Base-by-base conservation (phyloP, 2,329 filamentous ascomycete genomes). In the Talaromyces sp. region DNA sequence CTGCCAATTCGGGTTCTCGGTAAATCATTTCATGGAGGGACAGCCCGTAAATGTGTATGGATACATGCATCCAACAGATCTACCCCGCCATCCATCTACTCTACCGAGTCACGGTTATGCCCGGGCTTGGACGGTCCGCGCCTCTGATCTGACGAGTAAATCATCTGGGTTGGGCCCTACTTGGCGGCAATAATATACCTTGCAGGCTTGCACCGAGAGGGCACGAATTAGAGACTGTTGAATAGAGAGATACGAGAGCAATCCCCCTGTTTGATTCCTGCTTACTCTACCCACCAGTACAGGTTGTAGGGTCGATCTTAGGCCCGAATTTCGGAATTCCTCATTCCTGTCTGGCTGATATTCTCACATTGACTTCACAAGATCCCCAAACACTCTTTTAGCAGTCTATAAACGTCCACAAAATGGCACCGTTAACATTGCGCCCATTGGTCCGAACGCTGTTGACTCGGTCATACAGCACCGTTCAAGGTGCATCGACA, bases 391-490 rank as follows among this genome's bases (percentile, higher is more conserved):
- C 9, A n/a, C 2, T 14, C 6, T 31, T 9, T 35, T 8, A 5
- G 35, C 33, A n/a, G 16, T 21, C n/a, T n/a, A 54, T 35, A 2
- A 21, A 54, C 1, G 61, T 35, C 42, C 60, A 44, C 52, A 57
- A 21, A 25, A 63, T 63, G 62, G 42, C 62, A 14, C 31, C 25
- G 14, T 12, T 35, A 35, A 21, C 75, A 9, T 60, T 70, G 18
- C 71, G 72, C 56, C 69, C 71, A 55, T 61, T 76, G 9, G 67
- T 69, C 23, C 67, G 71, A 68, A 60, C 69, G 50, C 56, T 73
- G 54, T 63, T 73, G 23, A 68, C 68, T 40, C 66, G 73, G 40
- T 73, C 72, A 44, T 78, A 78, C 64, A 75, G 76, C 65, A 78
- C 76, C 35, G 75, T 78, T 31, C 76, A 78, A 58, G 50, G 50